phyloP scores from a whole-genome alignment of 2,329 filamentous ascomycete species.

The Leptosphaerulina australis region DNA sequence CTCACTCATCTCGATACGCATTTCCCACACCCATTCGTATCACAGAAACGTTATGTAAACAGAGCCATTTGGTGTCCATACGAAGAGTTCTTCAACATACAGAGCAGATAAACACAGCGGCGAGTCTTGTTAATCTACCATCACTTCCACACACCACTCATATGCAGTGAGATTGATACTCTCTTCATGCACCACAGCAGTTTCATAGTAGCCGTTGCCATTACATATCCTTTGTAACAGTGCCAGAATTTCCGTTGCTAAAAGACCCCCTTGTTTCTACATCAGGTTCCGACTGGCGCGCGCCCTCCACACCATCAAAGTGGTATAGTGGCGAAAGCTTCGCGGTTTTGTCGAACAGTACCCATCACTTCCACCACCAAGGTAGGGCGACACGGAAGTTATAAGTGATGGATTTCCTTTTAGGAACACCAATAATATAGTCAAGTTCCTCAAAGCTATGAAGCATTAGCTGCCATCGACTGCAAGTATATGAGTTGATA shows the following conservation, averaged over 20 bases:
- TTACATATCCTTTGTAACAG: conserved; percentile 6
- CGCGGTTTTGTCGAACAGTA: conserved; percentile 41
- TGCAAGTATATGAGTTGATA: conserved; percentile 4
- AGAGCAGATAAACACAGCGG: too few relatives aligned
- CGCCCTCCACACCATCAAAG: conserved; percentile 26
- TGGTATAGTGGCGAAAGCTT: conserved; percentile 37
- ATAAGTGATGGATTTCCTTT: conserved; percentile 49
- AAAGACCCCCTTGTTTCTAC: not conserved
- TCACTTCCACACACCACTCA: too few relatives aligned
- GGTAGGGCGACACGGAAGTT: conserved; percentile 43
- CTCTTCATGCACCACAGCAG: too few relatives aligned
- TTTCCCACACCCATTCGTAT: too few relatives aligned
- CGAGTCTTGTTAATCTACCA: too few relatives aligned
- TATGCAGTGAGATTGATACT: too few relatives aligned
- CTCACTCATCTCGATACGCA: too few relatives aligned
- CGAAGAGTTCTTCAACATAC: too few relatives aligned
- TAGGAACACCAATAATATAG: conserved; percentile 58
- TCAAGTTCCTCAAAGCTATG: conserved; percentile 59
- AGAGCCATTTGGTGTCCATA: too few relatives aligned
- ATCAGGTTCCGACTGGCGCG: not conserved
- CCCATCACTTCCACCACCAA: conserved; percentile 53
- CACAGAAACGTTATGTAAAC: too few relatives aligned
- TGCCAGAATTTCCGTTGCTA: conserved; percentile 7
- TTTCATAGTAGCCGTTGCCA: too few relatives aligned
- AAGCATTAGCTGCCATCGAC: conserved; percentile 52